Base-by-base conservation (phyloP, 2,329 filamentous ascomycete genomes). In the Cadophora sp. region DNA sequence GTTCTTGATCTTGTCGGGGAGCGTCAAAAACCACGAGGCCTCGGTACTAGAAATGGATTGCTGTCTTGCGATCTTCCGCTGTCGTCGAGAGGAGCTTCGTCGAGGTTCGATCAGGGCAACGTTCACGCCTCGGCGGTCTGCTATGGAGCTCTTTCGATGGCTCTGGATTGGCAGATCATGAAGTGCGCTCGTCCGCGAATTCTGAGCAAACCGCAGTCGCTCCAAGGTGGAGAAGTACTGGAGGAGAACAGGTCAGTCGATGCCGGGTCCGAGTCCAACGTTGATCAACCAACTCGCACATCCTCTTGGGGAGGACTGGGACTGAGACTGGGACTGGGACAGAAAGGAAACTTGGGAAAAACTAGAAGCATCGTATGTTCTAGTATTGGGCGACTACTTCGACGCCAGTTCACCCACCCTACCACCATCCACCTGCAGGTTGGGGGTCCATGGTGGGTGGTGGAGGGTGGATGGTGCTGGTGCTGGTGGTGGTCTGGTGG, bases 161-260 rank as follows among this genome's bases (percentile, higher is more conserved):
- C 41, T 66, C 61, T 72, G 78, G 59, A 74, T 74, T 59, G 75
- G 72, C 58, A 72, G 69, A 58, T 72, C 70, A 70, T 75, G 65
- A 67, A 73, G 66, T 66, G 76, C 72, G 59, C 77, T 73, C 50
- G 75, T 72, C 59, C 76, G 78, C 53, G 80, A 78, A 59, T 79
- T 80, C 73, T 88, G 87, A 60, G 85, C 85, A 76, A 93, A 87
- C 73, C 87, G 87, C 66, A 91, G 83, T 66, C 90, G 86, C 79
- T 93, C 91, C 70, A 91, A 83, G 8, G 87, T 89, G 39, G 90
- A 91, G 80, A 93, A 92, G 80, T 91, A 92, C 87, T 93, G 77
- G 48, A 67, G 62, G 61, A 66, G 59, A 66, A 45, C 45, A 63
- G 5, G 59, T 73, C 58, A 72, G 68, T 64, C 43, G 59, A 64